Conservation (phyloP, 352 stramenopile genomes). For the Globisporangium yorkense region DNA sequence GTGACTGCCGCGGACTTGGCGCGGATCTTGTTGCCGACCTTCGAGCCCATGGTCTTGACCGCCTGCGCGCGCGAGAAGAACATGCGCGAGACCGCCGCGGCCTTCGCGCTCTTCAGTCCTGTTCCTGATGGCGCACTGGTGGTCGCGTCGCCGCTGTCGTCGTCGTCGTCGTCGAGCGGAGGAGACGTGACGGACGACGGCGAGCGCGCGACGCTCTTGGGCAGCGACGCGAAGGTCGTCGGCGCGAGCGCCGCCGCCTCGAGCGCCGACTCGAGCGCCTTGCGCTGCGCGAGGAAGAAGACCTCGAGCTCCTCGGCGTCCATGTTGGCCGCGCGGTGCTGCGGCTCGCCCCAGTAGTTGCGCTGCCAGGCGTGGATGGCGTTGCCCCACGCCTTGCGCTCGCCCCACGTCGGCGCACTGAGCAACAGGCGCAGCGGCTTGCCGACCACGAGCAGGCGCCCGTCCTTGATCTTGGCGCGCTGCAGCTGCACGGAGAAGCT, state of each 20-base stretch:
- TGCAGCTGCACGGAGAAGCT: constrained; percentile 73
- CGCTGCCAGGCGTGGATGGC: constrained; percentile 83
- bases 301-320: constrained; percentile 54
- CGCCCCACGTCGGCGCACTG: constrained; percentile 62
- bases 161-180: neutral
- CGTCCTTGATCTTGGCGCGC: constrained; percentile 66
- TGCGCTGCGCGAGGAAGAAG: constrained; percentile 69
- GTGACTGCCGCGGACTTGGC: constrained; percentile 43
- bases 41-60: constrained; percentile 50
- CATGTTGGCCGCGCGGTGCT: constrained; percentile 44
- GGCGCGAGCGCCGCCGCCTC: constrained; percentile 17
- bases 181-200: neutral
- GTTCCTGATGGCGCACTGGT: constrained; percentile 4
- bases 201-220: neutral
- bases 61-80: constrained; percentile 54
- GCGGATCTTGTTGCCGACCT: constrained; percentile 61
- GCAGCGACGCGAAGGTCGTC: neutral
- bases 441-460: constrained; percentile 54
- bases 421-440: constrained; percentile 51
- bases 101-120: constrained; percentile 7
- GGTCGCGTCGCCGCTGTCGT: neutral
- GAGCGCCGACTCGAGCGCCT: constrained; percentile 42
- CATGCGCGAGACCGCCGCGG: constrained; percentile 29
- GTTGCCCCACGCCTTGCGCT: constrained; percentile 84
- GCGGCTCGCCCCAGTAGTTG: constrained; percentile 81